Evolutionary conservation across 2,329 filamentous ascomycete species (phyloP), one percentile per base, ranked within the genome.

Genomic region (Thielaviopsis euricoi): DNA sequence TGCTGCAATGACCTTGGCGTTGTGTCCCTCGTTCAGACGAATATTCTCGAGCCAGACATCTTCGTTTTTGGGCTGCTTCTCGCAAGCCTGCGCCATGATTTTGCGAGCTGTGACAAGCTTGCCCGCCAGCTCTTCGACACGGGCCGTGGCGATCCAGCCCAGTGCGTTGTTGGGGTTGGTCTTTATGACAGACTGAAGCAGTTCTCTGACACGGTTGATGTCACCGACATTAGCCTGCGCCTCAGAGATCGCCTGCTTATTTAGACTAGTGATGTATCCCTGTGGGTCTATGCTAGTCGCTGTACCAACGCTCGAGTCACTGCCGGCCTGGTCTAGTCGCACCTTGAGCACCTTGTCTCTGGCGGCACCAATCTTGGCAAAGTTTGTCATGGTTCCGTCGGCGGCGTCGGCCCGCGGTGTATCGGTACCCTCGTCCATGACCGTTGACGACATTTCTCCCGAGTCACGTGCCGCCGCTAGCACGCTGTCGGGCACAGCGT

Each of bases 11-110:
- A 98, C 83, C 71, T 95, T 97, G 58, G 91, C 90, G 65, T 97
- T 98, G 57, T 89, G 85, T 23, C 85, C 83, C 66, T 95, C 89
- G 69, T 96, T 95, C 2, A 98, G 75, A 57, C 90, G 82, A 63
- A 98, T 97, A 58, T 91, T 94, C 69, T 98, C 93, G 48, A 97
- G 73, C 94, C 94, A 98, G 6, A 86, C 87, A 67, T 96, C 93
- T 69, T 96, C 89, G 63, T 85, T 95, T 71, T 91, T 93, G 0
- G 91, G 93, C 64, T 91, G 97, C 65, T 90, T 81, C 63, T 91
- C 83, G 67, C 89, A 95, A 1, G 91, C 94, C 65, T 87, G 81
- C 1, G 87, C 83, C 61, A 98, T 95, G 43, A 94, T 80, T 64
- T 86, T 93, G 58, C 91, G 82, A 13, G 93, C 93, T 3, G 89